Conservation (phyloP, 1,284 basidiomycete species). For the Naganishia liquefaciens region DNA sequence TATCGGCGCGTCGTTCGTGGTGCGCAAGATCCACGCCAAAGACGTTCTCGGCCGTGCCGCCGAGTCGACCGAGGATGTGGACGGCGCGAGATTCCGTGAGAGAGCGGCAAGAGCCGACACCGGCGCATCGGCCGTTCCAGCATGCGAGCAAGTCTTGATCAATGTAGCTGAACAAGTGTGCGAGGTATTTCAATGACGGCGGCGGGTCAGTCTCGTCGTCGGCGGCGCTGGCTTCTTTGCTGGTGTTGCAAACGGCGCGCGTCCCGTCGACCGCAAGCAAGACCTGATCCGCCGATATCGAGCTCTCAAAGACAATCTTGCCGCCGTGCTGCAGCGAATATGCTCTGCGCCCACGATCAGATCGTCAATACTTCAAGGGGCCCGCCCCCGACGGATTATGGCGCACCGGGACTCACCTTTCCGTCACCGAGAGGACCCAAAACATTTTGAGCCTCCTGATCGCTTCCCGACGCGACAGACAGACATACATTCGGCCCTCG, state of each 20-base stretch:
- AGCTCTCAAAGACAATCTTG: conserved; percentile 37
- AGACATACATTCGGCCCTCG: conserved; percentile 21
- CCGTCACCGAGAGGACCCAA: conserved; percentile 42
- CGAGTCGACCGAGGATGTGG: conserved; percentile 30
- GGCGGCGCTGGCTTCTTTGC: background rate
- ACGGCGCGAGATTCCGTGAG: conserved; percentile 32
- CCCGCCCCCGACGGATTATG: background rate
- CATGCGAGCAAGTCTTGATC: conserved; percentile 41
- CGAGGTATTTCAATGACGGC: conserved; percentile 36
- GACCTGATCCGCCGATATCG: conserved; percentile 26
- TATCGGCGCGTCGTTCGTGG: conserved; percentile 15
- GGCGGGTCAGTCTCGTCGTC: conserved; percentile 6
- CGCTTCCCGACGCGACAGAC: conserved; percentile 31
- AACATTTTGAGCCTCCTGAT: conserved; percentile 37
- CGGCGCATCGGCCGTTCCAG: conserved; percentile 39
- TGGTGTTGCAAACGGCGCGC: too few species aligned
- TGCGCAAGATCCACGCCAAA: conserved; percentile 35
- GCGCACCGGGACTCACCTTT: conserved; percentile 37
- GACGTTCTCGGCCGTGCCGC: conserved; percentile 35
- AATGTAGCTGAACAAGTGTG: conserved; percentile 39
- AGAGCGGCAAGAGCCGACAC: conserved; percentile 29
- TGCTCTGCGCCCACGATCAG: conserved; percentile 34
- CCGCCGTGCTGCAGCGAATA: conserved; percentile 39
- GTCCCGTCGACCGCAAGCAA: background rate
- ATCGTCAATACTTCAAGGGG: background rate